Percentiles rank a stretch among this genome's conserved stretches.
These are phyloP conservation scores for Phytophthora boehmeriae DNA, from an alignment of 352 stramenopile genomes.

Conservation along the genomic window DNA sequence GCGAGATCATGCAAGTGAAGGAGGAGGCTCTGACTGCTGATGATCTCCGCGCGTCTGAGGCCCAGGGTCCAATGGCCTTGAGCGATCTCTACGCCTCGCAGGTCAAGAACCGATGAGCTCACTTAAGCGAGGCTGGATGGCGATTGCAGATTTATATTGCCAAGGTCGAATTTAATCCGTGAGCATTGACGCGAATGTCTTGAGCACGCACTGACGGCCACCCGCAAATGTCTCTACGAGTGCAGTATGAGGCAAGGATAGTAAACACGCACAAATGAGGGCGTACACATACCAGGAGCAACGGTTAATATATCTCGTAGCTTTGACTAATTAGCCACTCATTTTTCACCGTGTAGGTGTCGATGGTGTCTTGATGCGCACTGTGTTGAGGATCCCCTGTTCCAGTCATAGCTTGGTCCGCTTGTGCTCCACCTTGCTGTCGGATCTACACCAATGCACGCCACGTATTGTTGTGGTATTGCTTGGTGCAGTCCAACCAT, in stretches of 20 bases:
- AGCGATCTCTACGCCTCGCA: constrained; percentile 50
- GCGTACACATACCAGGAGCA: constrained; percentile 28
- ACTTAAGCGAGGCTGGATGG: constrained; percentile 3
- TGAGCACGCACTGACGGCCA: constrained; percentile 3
- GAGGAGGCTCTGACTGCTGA: constrained; percentile 56
- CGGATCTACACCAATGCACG: constrained; percentile 77
- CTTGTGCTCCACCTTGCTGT: constrained; percentile 77
- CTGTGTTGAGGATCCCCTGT: constrained; percentile 76
- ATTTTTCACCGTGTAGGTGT: constrained; percentile 69
- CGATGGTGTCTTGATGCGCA: constrained; percentile 64
- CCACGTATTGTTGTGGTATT: constrained; percentile 77
- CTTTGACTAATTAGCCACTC: constrained; percentile 24
- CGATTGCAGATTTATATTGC: constrained; percentile 35
- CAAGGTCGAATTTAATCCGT: constrained; percentile 1
- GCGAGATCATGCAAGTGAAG: constrained; percentile 32
- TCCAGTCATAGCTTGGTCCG: constrained; percentile 76
- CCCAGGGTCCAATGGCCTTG: constrained; percentile 45
- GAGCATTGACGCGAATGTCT: constrained; percentile 5
- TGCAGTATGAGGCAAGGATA: constrained; percentile 19
- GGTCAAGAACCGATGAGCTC: constrained; percentile 10
- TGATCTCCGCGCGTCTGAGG: constrained; percentile 51
- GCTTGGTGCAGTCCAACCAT: constrained; percentile 76
- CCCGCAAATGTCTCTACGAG: constrained; percentile 9
- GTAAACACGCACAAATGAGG: constrained; percentile 22
- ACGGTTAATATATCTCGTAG: constrained; percentile 10